Evolutionary conservation across 192 early-diverging fungal species (phyloP).

Genomic region (Coemansia sp.): DNA sequence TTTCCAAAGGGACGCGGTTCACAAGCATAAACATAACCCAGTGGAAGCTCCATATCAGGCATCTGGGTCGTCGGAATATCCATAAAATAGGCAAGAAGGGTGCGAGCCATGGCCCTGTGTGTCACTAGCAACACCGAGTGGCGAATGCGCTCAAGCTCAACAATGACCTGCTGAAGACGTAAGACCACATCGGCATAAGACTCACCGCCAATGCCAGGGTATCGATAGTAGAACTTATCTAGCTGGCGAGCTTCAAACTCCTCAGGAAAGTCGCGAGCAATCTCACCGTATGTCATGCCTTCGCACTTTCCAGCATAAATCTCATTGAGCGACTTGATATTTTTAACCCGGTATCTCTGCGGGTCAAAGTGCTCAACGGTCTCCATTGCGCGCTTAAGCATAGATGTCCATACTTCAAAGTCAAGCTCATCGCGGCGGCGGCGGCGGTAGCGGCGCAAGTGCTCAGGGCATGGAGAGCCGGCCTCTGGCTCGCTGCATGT

Average conservation of each 20-base stretch:
- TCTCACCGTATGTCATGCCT: constrained; percentile 77
- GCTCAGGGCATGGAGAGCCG: constrained; percentile 7
- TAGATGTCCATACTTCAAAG: constrained; percentile 79
- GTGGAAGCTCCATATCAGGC: constrained; percentile 76
- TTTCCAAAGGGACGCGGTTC: constrained; percentile 85
- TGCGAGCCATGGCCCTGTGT: constrained; percentile 88
- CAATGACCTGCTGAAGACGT: constrained; percentile 85
- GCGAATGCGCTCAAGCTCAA: constrained; percentile 93
- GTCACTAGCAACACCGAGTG: constrained; percentile 85
- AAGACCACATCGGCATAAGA: constrained; percentile 93
- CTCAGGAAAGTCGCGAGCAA: constrained; percentile 72
- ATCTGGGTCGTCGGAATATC: constrained; percentile 79
- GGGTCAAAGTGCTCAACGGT: constrained; percentile 81
- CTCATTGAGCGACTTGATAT: constrained; percentile 84
- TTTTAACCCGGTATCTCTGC: constrained; percentile 74
- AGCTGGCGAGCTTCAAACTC: constrained; percentile 76
- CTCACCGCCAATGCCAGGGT: constrained; percentile 95
- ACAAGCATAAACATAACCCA: constrained; percentile 78
- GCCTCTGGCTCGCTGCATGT: constrained; percentile 41
- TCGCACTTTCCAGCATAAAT: constrained; percentile 88
- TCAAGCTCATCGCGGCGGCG: constrained; percentile 19
- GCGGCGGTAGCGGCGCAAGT: constrained; percentile 3
- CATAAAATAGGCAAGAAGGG: constrained; percentile 85
- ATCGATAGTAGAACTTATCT: constrained; percentile 92
- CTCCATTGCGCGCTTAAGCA: constrained; percentile 78